A percentile compares a stretch with the other conserved stretches of the same genome.
phyloP scores from a whole-genome alignment of 345 rosid species.

The Iberis pinnata region DNA sequence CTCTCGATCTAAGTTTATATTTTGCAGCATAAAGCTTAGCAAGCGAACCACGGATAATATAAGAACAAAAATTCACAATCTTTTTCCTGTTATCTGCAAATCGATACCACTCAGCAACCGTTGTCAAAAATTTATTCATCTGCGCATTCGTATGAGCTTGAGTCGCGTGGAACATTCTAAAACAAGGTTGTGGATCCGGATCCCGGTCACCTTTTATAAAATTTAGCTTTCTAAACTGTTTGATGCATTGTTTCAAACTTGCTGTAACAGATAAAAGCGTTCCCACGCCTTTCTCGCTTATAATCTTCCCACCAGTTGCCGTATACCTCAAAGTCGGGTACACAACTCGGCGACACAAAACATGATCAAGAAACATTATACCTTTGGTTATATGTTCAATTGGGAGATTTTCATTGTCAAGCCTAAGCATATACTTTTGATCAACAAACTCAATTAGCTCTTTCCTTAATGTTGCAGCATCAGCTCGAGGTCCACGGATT shows the following conservation, averaged over 20 bases:
- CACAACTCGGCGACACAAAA: conserved; percentile 69
- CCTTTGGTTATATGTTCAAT: conserved; percentile 84
- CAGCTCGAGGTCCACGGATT: conserved; percentile 88
- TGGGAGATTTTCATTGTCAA: conserved; percentile 71
- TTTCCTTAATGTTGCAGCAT: conserved; percentile 54
- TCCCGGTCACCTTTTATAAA: conserved; percentile 92
- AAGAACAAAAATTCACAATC: conserved; percentile 92
- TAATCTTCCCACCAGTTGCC: conserved; percentile 69
- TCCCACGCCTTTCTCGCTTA: conserved; percentile 83
- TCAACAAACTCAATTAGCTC: conserved; percentile 73
- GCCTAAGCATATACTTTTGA: conserved; percentile 42
- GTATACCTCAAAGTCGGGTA: conserved; percentile 84
- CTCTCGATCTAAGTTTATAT: conserved; percentile 90
- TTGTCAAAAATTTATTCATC: conserved; percentile 96
- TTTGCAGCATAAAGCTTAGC: conserved; percentile 96
- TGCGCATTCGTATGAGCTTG: conserved; percentile 94
- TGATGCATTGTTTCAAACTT: no score
- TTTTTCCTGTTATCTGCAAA: conserved; percentile 93
- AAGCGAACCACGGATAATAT: conserved; percentile 84
- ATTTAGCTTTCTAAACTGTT: conserved; percentile 72
- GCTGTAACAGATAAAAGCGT: conserved; percentile 93
- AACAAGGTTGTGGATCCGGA: conserved; percentile 94
- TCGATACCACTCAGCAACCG: conserved; percentile 95
- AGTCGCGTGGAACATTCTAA: conserved; percentile 89
- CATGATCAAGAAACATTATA: conserved; percentile 87